These are phyloP conservation scores for Dactylellina cionopaga DNA, from an alignment of 2,329 filamentous ascomycete species.

Conservation along the genomic window DNA sequence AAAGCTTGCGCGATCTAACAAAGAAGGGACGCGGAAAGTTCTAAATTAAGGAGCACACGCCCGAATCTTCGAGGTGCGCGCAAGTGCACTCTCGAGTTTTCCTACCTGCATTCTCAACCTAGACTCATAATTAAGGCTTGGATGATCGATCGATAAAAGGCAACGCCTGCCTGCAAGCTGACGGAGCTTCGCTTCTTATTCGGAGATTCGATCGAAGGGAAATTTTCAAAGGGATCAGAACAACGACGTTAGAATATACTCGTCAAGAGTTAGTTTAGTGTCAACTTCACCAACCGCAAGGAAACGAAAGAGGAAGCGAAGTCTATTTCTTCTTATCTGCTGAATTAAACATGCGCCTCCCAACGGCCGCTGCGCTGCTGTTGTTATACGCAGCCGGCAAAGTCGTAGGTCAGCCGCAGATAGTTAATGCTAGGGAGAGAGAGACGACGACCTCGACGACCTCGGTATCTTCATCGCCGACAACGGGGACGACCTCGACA, in stretches of 20 bases:
- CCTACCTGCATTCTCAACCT: conserved; percentile 27
- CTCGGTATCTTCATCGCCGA: background rate
- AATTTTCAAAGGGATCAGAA: background rate
- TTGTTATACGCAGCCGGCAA: conserved; percentile 22
- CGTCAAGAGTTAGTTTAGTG: conserved; percentile 20
- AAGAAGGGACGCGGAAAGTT: background rate
- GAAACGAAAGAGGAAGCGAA: conserved; percentile 24
- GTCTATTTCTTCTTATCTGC: background rate
- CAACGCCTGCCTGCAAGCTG: conserved; percentile 22
- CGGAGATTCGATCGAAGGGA: conserved; percentile 23
- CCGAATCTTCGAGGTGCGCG: conserved; percentile 4
- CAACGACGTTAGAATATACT: conserved; percentile 16
- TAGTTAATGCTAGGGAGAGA: conserved; percentile 17
- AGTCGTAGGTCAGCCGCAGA: conserved; percentile 24
- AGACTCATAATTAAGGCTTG: conserved; percentile 6
- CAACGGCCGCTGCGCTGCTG: conserved; percentile 25
- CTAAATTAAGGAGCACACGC: conserved; percentile 53
- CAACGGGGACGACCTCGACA: background rate
- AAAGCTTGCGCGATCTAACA: conserved; percentile 37
- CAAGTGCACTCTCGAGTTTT: conserved; percentile 11
- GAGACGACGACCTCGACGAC: conserved; percentile 1
- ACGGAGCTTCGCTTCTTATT: conserved; percentile 21
- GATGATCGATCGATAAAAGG: conserved; percentile 45
- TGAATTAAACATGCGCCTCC: conserved; percentile 40
- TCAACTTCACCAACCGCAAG: conserved; percentile 17